phyloP scores from a whole-genome alignment of 2,329 filamentous ascomycete genomes.

The Leptographium radiaticola region DNA sequence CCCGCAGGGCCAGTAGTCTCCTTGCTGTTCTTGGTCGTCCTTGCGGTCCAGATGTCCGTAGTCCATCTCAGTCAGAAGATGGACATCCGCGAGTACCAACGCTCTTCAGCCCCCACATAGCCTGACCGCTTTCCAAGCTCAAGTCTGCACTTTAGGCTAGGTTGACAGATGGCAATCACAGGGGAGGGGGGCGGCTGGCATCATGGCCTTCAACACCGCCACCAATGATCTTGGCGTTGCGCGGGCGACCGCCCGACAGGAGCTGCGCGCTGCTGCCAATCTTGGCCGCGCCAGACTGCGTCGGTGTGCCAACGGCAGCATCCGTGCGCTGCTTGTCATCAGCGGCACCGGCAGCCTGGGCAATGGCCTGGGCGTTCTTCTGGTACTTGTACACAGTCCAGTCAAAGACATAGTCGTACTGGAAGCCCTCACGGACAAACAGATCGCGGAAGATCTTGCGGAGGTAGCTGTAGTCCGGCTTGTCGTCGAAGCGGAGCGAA shows the following conservation, averaged over 20 bases:
- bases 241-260: slow-evolving; percentile 63
- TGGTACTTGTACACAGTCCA: slow-evolving; percentile 99
- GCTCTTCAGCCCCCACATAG: background rate
- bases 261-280: slow-evolving; percentile 51
- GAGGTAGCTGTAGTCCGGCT: slow-evolving; percentile 98
- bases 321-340: slow-evolving; percentile 64
- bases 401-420: slow-evolving; percentile 99
- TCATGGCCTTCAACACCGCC: slow-evolving; percentile 59
- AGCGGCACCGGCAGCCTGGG: slow-evolving; percentile 64
- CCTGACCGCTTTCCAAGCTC: background rate
- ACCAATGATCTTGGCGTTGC: slow-evolving; percentile 69
- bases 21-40: background rate
- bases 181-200: slow-evolving; percentile 69
- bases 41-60: background rate
- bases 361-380: slow-evolving; percentile 95
- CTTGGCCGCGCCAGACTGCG: slow-evolving; percentile 29
- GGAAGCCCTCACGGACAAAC: slow-evolving; percentile 97
- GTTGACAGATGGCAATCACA: slow-evolving; percentile 51
- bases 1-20: background rate
- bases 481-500: slow-evolving; percentile 97
- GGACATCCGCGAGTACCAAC: background rate
- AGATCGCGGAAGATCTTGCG: slow-evolving; percentile 99
- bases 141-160: background rate
- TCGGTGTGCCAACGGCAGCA: slow-evolving; percentile 48
- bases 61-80: background rate